Conservation (phyloP, 768 basidiomycete genomes). For the Termitomyces sp. region DNA sequence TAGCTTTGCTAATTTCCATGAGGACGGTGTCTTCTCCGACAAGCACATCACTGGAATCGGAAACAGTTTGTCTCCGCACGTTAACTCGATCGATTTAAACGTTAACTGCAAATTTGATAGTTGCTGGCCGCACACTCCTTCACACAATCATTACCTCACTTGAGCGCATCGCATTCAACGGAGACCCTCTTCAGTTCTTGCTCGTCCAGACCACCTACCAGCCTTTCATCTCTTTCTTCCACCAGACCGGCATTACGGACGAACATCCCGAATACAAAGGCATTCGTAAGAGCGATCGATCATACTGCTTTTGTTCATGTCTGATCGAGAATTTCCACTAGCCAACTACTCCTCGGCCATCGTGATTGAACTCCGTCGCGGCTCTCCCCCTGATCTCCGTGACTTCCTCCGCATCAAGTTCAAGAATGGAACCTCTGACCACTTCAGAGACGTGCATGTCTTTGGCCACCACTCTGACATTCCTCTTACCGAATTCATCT, state of each 20-base stretch:
- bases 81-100: not conserved
- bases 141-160: slow-evolving; percentile 67
- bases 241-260: slow-evolving; percentile 58
- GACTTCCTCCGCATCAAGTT: slow-evolving; percentile 83
- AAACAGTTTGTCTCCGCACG: slow-evolving; percentile 52
- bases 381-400: slow-evolving; percentile 67
- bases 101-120: slow-evolving; percentile 27
- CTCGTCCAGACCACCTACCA: slow-evolving; percentile 82
- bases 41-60: slow-evolving; percentile 58
- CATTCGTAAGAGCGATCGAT: slow-evolving; percentile 48
- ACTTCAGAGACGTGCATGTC: slow-evolving; percentile 64
- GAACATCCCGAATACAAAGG: slow-evolving; percentile 53
- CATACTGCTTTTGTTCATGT: not conserved
- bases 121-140: slow-evolving; percentile 77
- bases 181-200: slow-evolving; percentile 74
- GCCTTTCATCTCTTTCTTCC: slow-evolving; percentile 86
- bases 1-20: slow-evolving; percentile 74
- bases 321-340: slow-evolving; percentile 20
- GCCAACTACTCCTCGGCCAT: slow-evolving; percentile 72
- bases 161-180: slow-evolving; percentile 72
- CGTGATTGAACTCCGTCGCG: slow-evolving; percentile 74
- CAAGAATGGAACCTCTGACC: slow-evolving; percentile 68
- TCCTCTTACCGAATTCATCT: slow-evolving; percentile 81
- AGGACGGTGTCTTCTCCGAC: slow-evolving; percentile 68
- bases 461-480: slow-evolving; percentile 74